Evolutionary conservation across 75 land plant species (phyloP).

Genomic region (Picea glauca): DNA sequence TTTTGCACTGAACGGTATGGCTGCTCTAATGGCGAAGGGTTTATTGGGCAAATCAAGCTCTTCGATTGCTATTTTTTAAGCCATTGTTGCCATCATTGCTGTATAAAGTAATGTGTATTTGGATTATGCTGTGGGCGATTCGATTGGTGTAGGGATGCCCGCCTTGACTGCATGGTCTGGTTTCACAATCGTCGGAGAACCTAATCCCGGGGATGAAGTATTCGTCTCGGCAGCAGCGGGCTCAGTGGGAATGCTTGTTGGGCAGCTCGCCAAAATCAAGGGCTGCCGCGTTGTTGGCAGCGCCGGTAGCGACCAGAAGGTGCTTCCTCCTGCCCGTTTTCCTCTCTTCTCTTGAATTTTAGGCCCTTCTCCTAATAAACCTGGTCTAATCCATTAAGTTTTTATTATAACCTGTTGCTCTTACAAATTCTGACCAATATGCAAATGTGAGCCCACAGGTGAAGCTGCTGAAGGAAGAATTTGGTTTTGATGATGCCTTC

Average conservation of each 20-base stretch:
- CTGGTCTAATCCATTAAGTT: too few relatives aligned
- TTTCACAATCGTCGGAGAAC: slow-evolving; percentile 25
- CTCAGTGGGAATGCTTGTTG: slow-evolving; percentile 48
- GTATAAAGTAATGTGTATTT: too few relatives aligned
- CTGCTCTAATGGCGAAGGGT: too few relatives aligned
- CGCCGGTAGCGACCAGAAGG: slow-evolving; percentile 48
- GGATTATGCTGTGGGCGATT: neutral
- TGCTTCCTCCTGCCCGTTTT: neutral
- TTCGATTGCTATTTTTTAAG: too few relatives aligned
- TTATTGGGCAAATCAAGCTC: too few relatives aligned
- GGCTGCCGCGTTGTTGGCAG: slow-evolving; percentile 61
- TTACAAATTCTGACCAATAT: neutral
- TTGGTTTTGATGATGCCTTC: slow-evolving; percentile 46
- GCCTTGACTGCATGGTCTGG: slow-evolving; percentile 54
- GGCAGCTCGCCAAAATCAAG: slow-evolving; percentile 52
- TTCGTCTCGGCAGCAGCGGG: slow-evolving; percentile 54
- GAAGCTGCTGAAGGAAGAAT: slow-evolving; percentile 26
- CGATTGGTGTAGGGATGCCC: slow-evolving; percentile 16
- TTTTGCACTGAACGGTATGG: too few relatives aligned
- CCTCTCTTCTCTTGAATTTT: neutral
- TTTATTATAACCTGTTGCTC: too few relatives aligned
- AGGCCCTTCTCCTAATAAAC: too few relatives aligned
- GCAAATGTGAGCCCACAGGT: slow-evolving; percentile 11
- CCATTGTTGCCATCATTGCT: too few relatives aligned
- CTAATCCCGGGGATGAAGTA: slow-evolving; percentile 30